Base-by-base conservation (phyloP, 495 filamentous ascomycete genomes). In the Rusavskia elegans region DNA sequence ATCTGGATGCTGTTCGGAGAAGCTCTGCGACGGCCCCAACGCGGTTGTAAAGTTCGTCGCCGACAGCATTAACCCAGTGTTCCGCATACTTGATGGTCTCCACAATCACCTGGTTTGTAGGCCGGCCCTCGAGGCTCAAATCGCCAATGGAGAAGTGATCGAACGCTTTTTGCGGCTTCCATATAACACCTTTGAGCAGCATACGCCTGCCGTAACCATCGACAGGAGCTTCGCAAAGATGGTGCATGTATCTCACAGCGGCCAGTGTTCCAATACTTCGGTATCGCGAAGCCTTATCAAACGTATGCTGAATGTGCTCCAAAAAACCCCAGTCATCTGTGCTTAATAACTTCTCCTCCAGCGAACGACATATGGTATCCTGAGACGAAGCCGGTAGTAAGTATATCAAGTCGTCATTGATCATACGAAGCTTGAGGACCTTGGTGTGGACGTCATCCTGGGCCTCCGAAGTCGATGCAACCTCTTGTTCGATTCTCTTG, bases 191-290 rank as follows among this genome's bases (percentile, higher is more conserved):
- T 10, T 32, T n/a, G 29, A 49, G 46, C 46, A 23, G 46, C 46
- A 49, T 49, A n/a, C 27, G 17, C 16, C 19, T 49, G 16, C 46
- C 46, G 19, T 49, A 23, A 49, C 46, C 46, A 25, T 25, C 27
- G 19, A 23, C 27, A 10, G 46, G 46, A 5, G 46, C 27, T 32
- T 49, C 13, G 23, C 46, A 49, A 10, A 49, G 46, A 23, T 49
- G 46, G 27, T 49, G 5, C 46, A 49, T 49, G 27, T 25, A 49
- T 49, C 23, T 49, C 27, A 49, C 46, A 21, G 46, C 46, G 16
- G 46, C 46, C 10, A 49, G 27, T 25, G 46, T 49, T n/a, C 46
- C 46, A n/a, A 49, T 49, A 29, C 46, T 49, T 32, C 46, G 46
- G 29, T 49, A 32, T 49, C 29, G 46, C 17, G 46, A 49, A 30